Evolutionary conservation across 2,329 filamentous ascomycete genomes (phyloP), one percentile per base, ranked within the genome.

Genomic region (Alternaria sp.): DNA sequence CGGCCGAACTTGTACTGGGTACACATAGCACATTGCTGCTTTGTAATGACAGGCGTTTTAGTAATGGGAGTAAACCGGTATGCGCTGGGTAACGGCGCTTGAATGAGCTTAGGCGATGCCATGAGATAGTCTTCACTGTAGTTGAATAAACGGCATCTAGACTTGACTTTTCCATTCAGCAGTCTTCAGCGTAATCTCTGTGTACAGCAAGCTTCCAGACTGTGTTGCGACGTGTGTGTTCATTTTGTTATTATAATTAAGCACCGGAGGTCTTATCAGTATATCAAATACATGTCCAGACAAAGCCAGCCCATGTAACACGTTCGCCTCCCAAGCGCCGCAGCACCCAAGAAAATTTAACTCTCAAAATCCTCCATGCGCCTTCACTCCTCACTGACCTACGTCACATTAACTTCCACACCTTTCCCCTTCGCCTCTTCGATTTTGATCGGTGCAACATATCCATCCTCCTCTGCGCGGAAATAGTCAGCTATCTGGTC

Each of bases 1-100:
- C 37, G 47, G 55, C 47, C 28, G 55, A 33, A 50, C 10, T 43
- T 50, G 25, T 45, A 21, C 25, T 21, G 26, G 23, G 21, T 10
- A 56, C 1, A n/a, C 11, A 4, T 20, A 58, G 60, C 41, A 46
- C 6, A 21, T 41, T 18, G 45, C 61, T 62, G 61, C 49, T 47
- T 26, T 56, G 55, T 69, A 69, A 64, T 61, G 57, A 66, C 55
- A 61, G 68, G 67, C 49, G 68, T 64, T 59, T 25, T 58, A 12
- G 51, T 4, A 28, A 11, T 61, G 26, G 26, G 51, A 11, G 30
- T 28, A 41, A 50, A 21, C 55, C 21, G 26, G 57, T 58, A 68
- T 47, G 46, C 49, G 63, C 61, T 50, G 33, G 51, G 55, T 44
- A 51, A 63, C 23, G 61, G 58, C 63, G 59, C 46, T 51, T 15